Evolutionary conservation across 306 rosid species (phyloP).

Genomic region (Sophora flavescens): DNA sequence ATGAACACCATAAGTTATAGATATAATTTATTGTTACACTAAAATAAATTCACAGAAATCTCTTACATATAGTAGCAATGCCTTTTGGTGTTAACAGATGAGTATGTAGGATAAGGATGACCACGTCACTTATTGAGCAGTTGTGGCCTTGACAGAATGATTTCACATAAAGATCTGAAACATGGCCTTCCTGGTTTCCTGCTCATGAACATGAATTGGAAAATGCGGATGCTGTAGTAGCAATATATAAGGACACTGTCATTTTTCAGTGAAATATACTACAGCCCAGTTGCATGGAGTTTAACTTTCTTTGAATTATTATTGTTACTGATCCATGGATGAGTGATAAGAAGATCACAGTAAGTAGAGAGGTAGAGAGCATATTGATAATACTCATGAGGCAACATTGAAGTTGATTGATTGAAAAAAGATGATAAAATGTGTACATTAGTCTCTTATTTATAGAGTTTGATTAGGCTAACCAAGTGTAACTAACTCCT

Average conservation of each 20-base stretch:
- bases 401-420: too few relatives aligned
- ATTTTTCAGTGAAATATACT: not conserved
- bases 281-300: not conserved
- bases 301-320: too few relatives aligned
- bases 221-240: slow-evolving; percentile 4
- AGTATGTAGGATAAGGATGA: slow-evolving; percentile 3
- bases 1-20: too few relatives aligned
- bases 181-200: not conserved
- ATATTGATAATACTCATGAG: too few relatives aligned
- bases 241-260: not conserved
- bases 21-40: not conserved
- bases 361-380: too few relatives aligned
- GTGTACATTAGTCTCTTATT: too few relatives aligned
- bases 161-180: not conserved
- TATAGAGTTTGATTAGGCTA: too few relatives aligned
- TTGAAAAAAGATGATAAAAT: too few relatives aligned
- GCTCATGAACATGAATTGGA: slow-evolving; percentile 10
- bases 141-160: not conserved
- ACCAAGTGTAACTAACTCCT: too few relatives aligned
- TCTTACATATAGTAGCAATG: not conserved
- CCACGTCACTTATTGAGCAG: not conserved
- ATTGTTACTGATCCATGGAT: too few relatives aligned
- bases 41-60: not conserved
- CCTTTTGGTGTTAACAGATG: not conserved
- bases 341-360: too few relatives aligned